Conservation (phyloP, 805 yeast genomes). For the Schwanniomyces occidentalis region DNA sequence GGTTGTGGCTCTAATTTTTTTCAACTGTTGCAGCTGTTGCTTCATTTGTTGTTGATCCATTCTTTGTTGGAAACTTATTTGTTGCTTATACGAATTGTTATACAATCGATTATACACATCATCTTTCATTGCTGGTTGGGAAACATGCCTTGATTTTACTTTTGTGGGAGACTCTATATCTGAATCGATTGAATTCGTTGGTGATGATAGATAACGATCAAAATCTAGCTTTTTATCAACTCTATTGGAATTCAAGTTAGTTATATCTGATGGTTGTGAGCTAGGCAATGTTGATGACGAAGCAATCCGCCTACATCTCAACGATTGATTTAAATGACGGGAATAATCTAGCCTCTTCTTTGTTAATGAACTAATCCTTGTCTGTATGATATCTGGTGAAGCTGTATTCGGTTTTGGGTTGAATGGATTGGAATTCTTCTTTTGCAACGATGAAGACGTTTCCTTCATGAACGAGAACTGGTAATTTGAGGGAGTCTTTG, state of each 20-base stretch:
- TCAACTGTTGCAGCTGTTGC: constrained; percentile 4
- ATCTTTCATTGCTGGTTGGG: neutral
- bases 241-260: constrained; percentile 15
- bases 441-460: constrained; percentile 38
- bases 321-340: constrained; percentile 14
- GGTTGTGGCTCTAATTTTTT: constrained; percentile 1
- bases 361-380: constrained; percentile 3
- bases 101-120: constrained; percentile 1
- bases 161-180: constrained; percentile 8
- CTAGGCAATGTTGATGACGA: constrained; percentile 8
- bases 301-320: constrained; percentile 13
- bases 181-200: neutral
- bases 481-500: constrained; percentile 7
- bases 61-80: neutral
- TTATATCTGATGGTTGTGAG: constrained; percentile 19
- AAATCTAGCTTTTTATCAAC: constrained; percentile 2
- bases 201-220: no score
- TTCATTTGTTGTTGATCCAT: neutral
- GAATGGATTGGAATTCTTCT: constrained; percentile 21
- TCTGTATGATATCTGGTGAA: neutral
- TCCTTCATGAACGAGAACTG: constrained; percentile 41
- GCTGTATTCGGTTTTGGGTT: constrained; percentile 4
- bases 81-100: constrained; percentile 3
- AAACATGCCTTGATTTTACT: constrained; percentile 3
- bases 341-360: constrained; percentile 14